Base-by-base conservation (phyloP, 192 early-diverging fungal species). In the Coemansia sp. region DNA sequence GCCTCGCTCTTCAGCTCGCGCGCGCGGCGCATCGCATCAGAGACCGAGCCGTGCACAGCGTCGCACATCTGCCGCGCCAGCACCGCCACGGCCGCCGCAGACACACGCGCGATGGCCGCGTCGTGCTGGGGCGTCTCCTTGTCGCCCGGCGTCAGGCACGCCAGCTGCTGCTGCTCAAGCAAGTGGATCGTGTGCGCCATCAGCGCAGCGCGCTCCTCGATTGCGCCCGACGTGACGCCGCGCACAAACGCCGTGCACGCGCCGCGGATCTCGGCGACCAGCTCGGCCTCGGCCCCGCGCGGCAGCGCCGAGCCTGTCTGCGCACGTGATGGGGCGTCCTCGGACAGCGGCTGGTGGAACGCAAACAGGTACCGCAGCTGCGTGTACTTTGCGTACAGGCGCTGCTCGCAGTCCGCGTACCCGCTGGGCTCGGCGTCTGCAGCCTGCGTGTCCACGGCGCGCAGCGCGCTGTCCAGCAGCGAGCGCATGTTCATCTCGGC, bases 281-380 rank as follows among this genome's bases (percentile, higher is more conserved):
- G 48, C 38, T 53, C 48, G 6, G 48, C 57, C 38, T 65, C 65
- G 49, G 45, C 46, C 18, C 51, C 56, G 5, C 35, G 21, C 4
- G 57, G 21, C 19, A 67, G 47, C 31, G 31, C 25, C 29, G 49
- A n/a, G n/a, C n/a, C 19, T 25, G 33, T 3, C 25, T 28, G 48
- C 6, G 10, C 3, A 11, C 23, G 19, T 2, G n/a, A 19, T 7
- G 50, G 35, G 9, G 43, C 19, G 0, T 28, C 54, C 2, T 24
- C 28, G 9, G 53, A 10, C 8, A 45, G 49, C 1, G 66, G 67
- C 46, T 55, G 64, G 43, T 61, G 45, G 24, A 55, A 16, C 9
- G 74, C 67, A 57, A 77, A 70, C n/a, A 70, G 31, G 21, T 60
- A 77, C 32, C 74, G 63, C 67, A 77, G 56, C 16, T 60, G 63